Evolutionary conservation across 2,329 filamentous ascomycete genomes (phyloP).

Genomic region (Conoideocrella luteorostrata): DNA sequence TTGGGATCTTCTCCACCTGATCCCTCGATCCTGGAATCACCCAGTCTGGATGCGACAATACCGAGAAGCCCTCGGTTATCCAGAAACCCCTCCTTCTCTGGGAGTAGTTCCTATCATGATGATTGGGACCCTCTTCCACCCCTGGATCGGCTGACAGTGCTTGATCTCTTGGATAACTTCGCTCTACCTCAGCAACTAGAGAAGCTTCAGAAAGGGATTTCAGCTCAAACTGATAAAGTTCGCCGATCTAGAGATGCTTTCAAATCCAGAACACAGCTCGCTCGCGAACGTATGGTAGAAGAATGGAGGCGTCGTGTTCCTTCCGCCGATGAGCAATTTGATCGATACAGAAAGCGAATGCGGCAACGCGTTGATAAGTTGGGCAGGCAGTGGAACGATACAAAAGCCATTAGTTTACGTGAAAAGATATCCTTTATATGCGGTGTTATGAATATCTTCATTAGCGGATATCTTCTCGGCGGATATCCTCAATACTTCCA

Average conservation of each 20-base stretch:
- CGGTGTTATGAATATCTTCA: slow-evolving; percentile 94
- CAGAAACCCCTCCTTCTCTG: slow-evolving; percentile 74
- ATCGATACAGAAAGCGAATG: slow-evolving; percentile 85
- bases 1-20: slow-evolving; percentile 38
- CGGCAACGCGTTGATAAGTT: slow-evolving; percentile 82
- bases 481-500: slow-evolving; percentile 82
- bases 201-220: slow-evolving; percentile 77
- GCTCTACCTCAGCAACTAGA: slow-evolving; percentile 85
- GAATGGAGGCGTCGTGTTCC: slow-evolving; percentile 86
- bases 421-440: slow-evolving; percentile 97
- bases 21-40: slow-evolving; percentile 40
- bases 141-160: slow-evolving; percentile 80
- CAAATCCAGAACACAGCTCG: slow-evolving; percentile 66
- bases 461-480: slow-evolving; percentile 90
- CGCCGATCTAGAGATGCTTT: slow-evolving; percentile 75
- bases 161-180: slow-evolving; percentile 92
- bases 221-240: slow-evolving; percentile 78
- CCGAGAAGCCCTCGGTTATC: slow-evolving; percentile 56
- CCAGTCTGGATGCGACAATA: slow-evolving; percentile 39
- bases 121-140: slow-evolving; percentile 85
- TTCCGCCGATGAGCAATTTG: slow-evolving; percentile 84
- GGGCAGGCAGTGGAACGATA: slow-evolving; percentile 80
- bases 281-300: slow-evolving; percentile 85
- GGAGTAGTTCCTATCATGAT: slow-evolving; percentile 77
- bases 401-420: slow-evolving; percentile 76